phyloP scores from a whole-genome alignment of 2,329 filamentous ascomycete genomes.

The Neobulgaria alba region DNA sequence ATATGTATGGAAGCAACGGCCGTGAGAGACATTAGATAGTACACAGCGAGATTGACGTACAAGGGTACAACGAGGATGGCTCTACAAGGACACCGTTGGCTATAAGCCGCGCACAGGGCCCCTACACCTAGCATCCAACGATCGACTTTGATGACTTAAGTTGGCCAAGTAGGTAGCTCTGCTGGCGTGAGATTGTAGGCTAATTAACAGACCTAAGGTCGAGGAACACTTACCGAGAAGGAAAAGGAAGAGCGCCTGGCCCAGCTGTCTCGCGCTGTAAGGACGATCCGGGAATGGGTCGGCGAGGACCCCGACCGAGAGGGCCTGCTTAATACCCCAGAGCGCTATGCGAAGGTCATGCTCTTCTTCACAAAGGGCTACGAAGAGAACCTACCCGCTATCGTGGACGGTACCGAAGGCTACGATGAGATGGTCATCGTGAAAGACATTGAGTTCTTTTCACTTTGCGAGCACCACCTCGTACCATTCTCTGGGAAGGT shows the following conservation, averaged over 20 bases:
- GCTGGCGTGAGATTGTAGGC: conserved; percentile 4
- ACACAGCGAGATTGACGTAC: conserved; percentile 2
- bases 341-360: conserved; percentile 85
- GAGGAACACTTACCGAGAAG: conserved; percentile 47
- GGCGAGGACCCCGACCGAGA: conserved; percentile 56
- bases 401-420: conserved; percentile 85
- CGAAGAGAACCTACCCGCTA: conserved; percentile 78
- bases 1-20: conserved; percentile 1
- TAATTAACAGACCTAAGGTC: conserved; percentile 32
- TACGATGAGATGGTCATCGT: conserved; percentile 94
- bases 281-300: conserved; percentile 56
- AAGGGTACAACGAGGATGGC: conserved; percentile 6
- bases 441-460: conserved; percentile 59
- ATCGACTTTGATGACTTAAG: conserved; percentile 11
- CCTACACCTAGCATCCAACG: conserved; percentile 4
- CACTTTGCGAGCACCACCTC: conserved; percentile 3
- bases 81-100: conserved; percentile 1
- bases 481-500: conserved; percentile 93
- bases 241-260: conserved; percentile 41
- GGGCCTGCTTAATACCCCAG: conserved; percentile 57
- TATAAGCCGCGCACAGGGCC: conserved; percentile 6
- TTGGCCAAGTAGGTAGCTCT: conserved; percentile 12
- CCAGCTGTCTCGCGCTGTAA: conserved; percentile 49
- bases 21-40: conserved; percentile 1
- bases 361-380: conserved; percentile 93